These are phyloP conservation scores for Grosmannia huntii DNA, from an alignment of 2,329 filamentous ascomycete species.

Conservation along the genomic window DNA sequence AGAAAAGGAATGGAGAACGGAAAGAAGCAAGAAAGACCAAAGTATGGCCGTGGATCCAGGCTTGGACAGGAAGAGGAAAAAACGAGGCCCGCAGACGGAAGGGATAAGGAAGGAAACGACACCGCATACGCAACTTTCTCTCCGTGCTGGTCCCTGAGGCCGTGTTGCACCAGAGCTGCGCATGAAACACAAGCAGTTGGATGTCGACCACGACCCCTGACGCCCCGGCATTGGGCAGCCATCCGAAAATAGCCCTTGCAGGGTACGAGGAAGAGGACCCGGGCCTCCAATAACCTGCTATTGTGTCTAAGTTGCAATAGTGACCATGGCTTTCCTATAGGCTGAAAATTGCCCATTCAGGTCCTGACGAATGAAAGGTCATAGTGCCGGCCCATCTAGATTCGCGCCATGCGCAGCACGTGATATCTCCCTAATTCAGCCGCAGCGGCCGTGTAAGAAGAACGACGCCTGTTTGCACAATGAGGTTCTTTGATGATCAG, in stretches of 20 bases:
- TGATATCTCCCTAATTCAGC: no score
- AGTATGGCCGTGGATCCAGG: not conserved
- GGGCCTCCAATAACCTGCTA: not conserved
- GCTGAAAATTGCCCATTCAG: not conserved
- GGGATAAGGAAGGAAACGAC: not conserved
- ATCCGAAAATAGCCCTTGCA: not conserved
- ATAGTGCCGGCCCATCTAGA: not conserved
- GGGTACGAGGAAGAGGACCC: not conserved
- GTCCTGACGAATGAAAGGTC: not conserved
- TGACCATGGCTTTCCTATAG: not conserved
- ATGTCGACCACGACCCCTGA: slow-evolving; percentile 1
- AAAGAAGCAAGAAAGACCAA: not conserved
- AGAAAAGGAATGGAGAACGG: not conserved
- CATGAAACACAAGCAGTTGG: slow-evolving; percentile 10
- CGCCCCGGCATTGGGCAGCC: not conserved
- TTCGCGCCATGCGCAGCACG: no score
- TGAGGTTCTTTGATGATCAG: no score
- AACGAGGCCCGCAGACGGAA: not conserved
- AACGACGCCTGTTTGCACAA: no score
- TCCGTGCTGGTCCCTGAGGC: slow-evolving; percentile 3
- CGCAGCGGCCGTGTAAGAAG: no score
- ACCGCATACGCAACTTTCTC: not conserved
- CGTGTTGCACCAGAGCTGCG: slow-evolving; percentile 3
- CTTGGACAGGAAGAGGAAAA: not conserved
- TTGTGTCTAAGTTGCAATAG: not conserved